Conservation (phyloP, 2,329 filamentous ascomycete species). For the Myriosclerotinia duriaeana region DNA sequence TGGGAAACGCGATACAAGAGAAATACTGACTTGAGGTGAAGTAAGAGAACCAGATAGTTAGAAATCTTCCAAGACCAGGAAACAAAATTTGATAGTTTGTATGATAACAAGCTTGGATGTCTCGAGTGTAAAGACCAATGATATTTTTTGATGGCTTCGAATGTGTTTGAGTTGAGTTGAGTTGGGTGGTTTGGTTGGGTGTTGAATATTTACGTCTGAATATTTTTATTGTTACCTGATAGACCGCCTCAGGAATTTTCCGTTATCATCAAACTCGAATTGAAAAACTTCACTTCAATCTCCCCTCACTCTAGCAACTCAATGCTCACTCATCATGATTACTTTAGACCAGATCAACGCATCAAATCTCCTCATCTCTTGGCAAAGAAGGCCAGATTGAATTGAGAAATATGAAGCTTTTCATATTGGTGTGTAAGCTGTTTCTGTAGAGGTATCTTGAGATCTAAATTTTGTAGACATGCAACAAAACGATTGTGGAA, state of each 20-base stretch:
- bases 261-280: background rate
- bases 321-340: background rate
- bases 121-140: too few species aligned
- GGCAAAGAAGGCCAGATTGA: background rate
- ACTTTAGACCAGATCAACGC: background rate
- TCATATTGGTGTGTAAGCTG: background rate
- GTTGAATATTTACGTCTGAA: background rate
- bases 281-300: background rate
- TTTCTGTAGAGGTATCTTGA: background rate
- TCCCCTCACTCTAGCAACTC: background rate
- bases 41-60: background rate
- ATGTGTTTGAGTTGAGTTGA: background rate
- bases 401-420: background rate
- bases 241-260: background rate
- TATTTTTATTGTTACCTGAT: background rate
- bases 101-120: too few species aligned
- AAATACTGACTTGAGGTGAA: background rate
- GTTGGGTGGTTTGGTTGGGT: background rate
- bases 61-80: background rate
- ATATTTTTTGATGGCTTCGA: background rate
- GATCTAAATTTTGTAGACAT: background rate
- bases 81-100: background rate
- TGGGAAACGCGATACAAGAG: background rate
- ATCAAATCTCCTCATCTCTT: background rate
- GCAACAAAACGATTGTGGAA: background rate